phyloP scores from a whole-genome alignment of 164 flowering plant genomes.

The Nymphaea thermarum region DNA sequence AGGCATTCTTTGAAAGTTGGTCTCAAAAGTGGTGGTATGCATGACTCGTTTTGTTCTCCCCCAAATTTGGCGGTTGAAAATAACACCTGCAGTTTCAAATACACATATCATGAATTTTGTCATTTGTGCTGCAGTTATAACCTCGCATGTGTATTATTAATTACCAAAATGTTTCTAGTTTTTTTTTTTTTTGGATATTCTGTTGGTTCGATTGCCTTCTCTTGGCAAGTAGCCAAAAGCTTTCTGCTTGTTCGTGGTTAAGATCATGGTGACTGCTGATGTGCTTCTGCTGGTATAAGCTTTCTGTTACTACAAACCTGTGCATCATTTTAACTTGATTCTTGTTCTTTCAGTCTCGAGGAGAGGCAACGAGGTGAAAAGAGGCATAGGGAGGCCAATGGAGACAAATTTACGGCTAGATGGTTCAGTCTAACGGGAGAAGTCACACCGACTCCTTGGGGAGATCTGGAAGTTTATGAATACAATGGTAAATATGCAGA shows the following conservation, averaged over 20 bases:
- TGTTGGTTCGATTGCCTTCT: no score
- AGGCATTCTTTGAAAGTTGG: no score
- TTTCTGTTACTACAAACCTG: neutral
- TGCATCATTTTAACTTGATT: neutral
- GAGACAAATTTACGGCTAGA: slow-evolving; percentile 47
- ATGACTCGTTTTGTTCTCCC: no score
- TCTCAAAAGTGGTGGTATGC: no score
- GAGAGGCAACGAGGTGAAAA: slow-evolving; percentile 88
- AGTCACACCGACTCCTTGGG: slow-evolving; percentile 74
- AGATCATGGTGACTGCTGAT: neutral
- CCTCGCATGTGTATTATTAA: no score
- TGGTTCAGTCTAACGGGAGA: slow-evolving; percentile 66
- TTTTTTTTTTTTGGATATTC: no score
- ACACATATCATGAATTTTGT: no score
- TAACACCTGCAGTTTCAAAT: no score
- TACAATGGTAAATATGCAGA: slow-evolving; percentile 65
- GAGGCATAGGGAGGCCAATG: slow-evolving; percentile 57
- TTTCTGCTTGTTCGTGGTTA: neutral
- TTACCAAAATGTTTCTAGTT: no score
- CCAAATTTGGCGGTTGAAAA: no score
- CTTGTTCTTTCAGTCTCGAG: slow-evolving; percentile 41
- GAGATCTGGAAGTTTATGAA: slow-evolving; percentile 65
- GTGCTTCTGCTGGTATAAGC: neutral
- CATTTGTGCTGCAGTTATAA: no score
- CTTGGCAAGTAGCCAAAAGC: neutral